These are phyloP conservation scores for Xylariaceae sp. DNA, from an alignment of 2,329 filamentous ascomycete species.

Conservation along the genomic window DNA sequence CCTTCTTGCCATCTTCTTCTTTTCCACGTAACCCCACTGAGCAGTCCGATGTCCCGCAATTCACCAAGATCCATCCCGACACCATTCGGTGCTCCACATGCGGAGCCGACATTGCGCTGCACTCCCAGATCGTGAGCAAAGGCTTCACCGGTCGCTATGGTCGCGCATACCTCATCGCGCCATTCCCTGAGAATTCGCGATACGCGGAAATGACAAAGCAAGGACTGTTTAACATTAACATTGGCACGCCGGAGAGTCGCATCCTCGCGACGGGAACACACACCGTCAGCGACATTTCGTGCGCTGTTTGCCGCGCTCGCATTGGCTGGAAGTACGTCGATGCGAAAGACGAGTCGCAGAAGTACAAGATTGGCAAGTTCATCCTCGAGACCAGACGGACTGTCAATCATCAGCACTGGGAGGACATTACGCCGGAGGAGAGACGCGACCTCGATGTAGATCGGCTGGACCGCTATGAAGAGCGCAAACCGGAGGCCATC, in stretches of 20 bases:
- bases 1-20: conserved; percentile 25
- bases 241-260: conserved; percentile 51
- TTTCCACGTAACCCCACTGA: conserved; percentile 15
- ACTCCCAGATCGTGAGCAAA: conserved; percentile 58
- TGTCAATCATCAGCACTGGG: conserved; percentile 50
- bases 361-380: conserved; percentile 65
- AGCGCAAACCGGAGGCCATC: conserved; percentile 33
- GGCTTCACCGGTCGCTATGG: conserved; percentile 63
- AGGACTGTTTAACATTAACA: conserved; percentile 47
- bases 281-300: conserved; percentile 59
- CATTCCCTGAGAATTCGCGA: conserved; percentile 21
- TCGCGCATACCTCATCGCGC: conserved; percentile 56
- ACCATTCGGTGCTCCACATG: conserved; percentile 56
- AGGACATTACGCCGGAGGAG: conserved; percentile 36
- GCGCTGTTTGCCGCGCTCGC: conserved; percentile 49
- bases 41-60: conserved; percentile 20
- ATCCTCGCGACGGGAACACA: conserved; percentile 59
- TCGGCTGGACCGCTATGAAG: conserved; percentile 14
- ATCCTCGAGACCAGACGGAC: conserved; percentile 59
- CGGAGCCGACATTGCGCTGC: conserved; percentile 55
- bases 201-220: no score
- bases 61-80: conserved; percentile 45
- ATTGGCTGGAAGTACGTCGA: conserved; percentile 66
- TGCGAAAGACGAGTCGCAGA: conserved; percentile 53
- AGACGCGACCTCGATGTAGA: conserved; percentile 21